These are phyloP conservation scores for Suhomyces coccinellae DNA, from an alignment of 1,139 yeast genomes.

Conservation along the genomic window DNA sequence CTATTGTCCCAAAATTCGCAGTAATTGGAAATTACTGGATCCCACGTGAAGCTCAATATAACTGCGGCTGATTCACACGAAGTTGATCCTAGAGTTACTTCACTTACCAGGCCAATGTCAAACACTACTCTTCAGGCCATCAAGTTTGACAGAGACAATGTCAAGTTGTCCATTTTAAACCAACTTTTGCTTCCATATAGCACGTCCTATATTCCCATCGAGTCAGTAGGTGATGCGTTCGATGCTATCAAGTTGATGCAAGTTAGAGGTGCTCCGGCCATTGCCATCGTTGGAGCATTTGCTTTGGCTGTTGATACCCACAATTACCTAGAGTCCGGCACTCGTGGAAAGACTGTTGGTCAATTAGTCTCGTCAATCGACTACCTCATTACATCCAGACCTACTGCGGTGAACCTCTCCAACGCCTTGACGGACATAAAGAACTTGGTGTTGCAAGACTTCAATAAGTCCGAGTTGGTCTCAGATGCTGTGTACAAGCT, in stretches of 20 bases:
- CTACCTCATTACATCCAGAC: constrained; percentile 74
- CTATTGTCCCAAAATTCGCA: background rate
- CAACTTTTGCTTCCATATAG: constrained; percentile 82
- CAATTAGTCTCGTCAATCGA: constrained; percentile 52
- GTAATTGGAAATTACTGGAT: background rate
- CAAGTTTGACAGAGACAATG: constrained; percentile 52
- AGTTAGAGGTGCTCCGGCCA: constrained; percentile 98
- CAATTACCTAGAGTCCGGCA: constrained; percentile 17
- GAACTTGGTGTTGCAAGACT: constrained; percentile 27
- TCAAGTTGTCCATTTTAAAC: constrained; percentile 64
- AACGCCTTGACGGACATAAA: constrained; percentile 71
- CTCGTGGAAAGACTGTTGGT: constrained; percentile 25
- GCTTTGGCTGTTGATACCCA: constrained; percentile 74
- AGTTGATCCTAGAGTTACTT: background rate
- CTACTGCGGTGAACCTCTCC: constrained; percentile 91
- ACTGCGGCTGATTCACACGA: background rate
- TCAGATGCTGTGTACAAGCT: constrained; percentile 33
- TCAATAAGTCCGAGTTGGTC: constrained; percentile 19
- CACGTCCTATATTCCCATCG: constrained; percentile 63
- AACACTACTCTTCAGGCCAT: constrained; percentile 60
- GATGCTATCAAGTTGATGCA: constrained; percentile 85
- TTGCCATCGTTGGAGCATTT: constrained; percentile 90
- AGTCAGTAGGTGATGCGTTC: constrained; percentile 69
- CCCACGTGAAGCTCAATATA: background rate
- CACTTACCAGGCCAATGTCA: background rate